phyloP scores from a whole-genome alignment of 2,329 filamentous ascomycete genomes.

The Epichloe elymi region DNA sequence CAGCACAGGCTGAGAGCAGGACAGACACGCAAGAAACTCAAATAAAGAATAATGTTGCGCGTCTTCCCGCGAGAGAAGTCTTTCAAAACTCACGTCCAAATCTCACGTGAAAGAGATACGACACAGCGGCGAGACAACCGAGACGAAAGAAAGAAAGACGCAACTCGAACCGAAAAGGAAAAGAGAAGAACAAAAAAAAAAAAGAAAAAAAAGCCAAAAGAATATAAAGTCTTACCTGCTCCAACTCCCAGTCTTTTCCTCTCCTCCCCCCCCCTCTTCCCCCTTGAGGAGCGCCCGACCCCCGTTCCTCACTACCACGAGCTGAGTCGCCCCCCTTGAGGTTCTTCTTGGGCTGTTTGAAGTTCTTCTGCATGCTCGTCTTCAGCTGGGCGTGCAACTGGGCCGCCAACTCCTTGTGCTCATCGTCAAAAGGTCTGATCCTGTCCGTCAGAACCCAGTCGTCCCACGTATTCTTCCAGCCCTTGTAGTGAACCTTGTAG shows the following conservation, averaged over 20 bases:
- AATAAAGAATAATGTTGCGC: too few species aligned
- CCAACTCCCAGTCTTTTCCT: conserved; percentile 68
- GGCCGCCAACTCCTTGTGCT: conserved; percentile 80
- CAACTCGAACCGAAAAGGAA: background rate
- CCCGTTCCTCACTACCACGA: conserved; percentile 67
- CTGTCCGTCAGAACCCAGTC: conserved; percentile 95
- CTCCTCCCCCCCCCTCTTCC: conserved; percentile 63
- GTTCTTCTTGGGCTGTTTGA: conserved; percentile 41
- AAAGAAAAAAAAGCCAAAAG: conserved; percentile 4
- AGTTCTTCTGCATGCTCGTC: conserved; percentile 37
- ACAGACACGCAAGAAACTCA: background rate
- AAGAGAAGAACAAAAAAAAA: conserved; percentile 2
- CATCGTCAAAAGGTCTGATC: conserved; percentile 84
- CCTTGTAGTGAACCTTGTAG: conserved; percentile 96
- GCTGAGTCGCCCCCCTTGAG: conserved; percentile 32
- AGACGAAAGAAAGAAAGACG: background rate
- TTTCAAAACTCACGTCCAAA: too few species aligned
- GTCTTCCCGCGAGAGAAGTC: too few species aligned
- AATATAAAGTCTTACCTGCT: conserved; percentile 46
- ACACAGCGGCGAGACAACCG: background rate
- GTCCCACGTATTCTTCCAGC: conserved; percentile 99
- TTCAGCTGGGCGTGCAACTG: conserved; percentile 60
- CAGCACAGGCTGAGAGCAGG: background rate
- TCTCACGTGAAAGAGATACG: too few species aligned
- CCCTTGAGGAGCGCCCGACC: conserved; percentile 45